A percentile compares a stretch with the other conserved stretches of the same genome.
phyloP scores from a whole-genome alignment of 148 eudicot genomes.

The Silene latifolia region DNA sequence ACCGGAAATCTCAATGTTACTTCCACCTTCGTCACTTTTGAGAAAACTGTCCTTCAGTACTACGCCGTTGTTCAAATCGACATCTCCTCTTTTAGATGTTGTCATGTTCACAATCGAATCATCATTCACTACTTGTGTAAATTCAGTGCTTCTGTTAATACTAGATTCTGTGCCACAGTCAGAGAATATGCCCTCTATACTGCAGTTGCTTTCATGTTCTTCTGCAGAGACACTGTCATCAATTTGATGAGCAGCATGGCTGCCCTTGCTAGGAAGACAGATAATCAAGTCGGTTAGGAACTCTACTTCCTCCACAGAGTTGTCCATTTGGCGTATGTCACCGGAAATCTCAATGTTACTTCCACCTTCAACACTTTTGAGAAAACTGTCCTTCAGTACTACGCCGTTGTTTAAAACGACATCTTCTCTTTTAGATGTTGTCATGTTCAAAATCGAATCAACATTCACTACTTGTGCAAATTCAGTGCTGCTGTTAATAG shows the following conservation, averaged over 20 bases:
- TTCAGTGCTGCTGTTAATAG: too few relatives aligned
- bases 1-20: neutral
- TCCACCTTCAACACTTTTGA: neutral
- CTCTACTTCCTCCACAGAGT: neutral
- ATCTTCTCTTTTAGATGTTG: neutral
- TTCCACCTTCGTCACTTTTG: neutral
- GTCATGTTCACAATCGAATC: slow-evolving; percentile 7
- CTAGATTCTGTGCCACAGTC: slow-evolving; percentile 16
- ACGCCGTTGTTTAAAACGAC: neutral
- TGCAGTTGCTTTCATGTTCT: neutral
- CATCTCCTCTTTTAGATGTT: neutral
- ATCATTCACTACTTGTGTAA: too few relatives aligned
- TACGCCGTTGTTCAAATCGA: neutral
- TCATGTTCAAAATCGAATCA: neutral
- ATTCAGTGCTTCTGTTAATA: slow-evolving; percentile 1
- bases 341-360: neutral
- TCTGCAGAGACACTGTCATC: neutral
- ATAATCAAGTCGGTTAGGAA: neutral
- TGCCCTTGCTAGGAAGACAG: neutral
- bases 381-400: neutral
- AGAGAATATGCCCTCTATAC: neutral
- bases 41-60: slow-evolving; percentile 7
- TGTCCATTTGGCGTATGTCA: neutral
- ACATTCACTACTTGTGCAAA: neutral
- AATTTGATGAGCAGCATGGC: neutral